Evolutionary conservation across 176 grass and related monocot species (phyloP).

Genomic region (Aegilops longissima): DNA sequence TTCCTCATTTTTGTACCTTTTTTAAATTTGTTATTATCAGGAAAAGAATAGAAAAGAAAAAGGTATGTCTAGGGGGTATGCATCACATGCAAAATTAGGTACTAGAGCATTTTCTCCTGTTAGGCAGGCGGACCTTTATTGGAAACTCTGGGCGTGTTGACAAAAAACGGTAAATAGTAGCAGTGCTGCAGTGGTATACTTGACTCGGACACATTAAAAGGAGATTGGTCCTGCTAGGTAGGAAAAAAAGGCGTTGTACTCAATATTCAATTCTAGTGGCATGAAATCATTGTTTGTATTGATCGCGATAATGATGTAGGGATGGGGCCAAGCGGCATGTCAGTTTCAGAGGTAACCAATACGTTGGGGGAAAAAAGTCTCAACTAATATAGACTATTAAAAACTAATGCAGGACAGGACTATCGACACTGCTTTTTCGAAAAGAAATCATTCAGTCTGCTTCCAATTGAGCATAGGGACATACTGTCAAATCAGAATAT

Average conservation of each 20-base stretch:
- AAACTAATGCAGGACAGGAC: background rate
- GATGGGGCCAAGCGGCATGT: constrained; percentile 25
- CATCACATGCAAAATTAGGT: constrained; percentile 33
- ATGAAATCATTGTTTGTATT: background rate
- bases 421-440: background rate
- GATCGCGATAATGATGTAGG: constrained; percentile 3
- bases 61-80: constrained; percentile 2
- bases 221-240: background rate
- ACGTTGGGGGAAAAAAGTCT: background rate
- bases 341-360: constrained; percentile 4
- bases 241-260: background rate
- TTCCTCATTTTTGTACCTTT: background rate
- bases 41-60: background rate
- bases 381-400: background rate
- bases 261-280: background rate
- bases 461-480: constrained; percentile 19
- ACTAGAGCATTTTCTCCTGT: constrained; percentile 37
- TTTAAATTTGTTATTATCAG: background rate
- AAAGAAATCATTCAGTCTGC: background rate
- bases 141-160: constrained; percentile 28
- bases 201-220: background rate
- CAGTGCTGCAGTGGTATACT: background rate
- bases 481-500: constrained; percentile 30
- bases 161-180: constrained; percentile 17
- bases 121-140: constrained; percentile 41